Evolutionary conservation across 2,329 filamentous ascomycete species (phyloP).

Genomic region (Colletotrichum liaoningense): DNA sequence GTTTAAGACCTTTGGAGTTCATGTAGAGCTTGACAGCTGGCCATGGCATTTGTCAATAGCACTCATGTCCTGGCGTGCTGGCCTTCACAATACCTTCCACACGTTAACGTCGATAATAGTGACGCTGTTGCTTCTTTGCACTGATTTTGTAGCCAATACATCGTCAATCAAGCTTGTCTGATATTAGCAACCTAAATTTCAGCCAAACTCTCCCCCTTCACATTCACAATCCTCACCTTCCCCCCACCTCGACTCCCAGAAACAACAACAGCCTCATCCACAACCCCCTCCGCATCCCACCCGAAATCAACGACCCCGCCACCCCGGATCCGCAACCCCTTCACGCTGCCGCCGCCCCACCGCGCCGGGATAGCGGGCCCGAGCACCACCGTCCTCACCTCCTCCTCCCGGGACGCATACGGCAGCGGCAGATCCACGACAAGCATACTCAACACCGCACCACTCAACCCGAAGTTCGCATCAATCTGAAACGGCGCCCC

Average conservation of each 20-base stretch:
- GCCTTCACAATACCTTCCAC: no score
- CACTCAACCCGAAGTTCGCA: slow-evolving; percentile 66
- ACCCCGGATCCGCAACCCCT: slow-evolving; percentile 56
- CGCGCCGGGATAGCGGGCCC: slow-evolving; percentile 58
- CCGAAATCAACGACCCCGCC: slow-evolving; percentile 55
- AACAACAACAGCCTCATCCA: slow-evolving; percentile 38
- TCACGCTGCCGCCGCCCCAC: slow-evolving; percentile 58
- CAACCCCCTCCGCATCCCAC: slow-evolving; percentile 53
- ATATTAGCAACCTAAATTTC: background rate
- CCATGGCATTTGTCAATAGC: no score
- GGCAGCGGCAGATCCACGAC: slow-evolving; percentile 58
- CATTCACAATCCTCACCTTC: slow-evolving; percentile 35
- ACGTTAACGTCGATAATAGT: no score
- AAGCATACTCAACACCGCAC: slow-evolving; percentile 62
- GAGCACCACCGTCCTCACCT: slow-evolving; percentile 51
- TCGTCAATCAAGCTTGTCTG: background rate
- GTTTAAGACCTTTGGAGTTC: no score
- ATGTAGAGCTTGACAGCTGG: no score
- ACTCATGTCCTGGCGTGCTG: no score
- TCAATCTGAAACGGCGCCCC: slow-evolving; percentile 67
- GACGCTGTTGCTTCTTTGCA: no score
- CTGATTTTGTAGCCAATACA: no score
- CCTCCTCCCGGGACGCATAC: slow-evolving; percentile 26
- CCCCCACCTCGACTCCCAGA: slow-evolving; percentile 10
- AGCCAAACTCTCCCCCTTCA: slow-evolving; percentile 6